These are phyloP conservation scores for Thecaphora frezii DNA, from an alignment of 1,284 basidiomycete genomes.

Conservation along the genomic window DNA sequence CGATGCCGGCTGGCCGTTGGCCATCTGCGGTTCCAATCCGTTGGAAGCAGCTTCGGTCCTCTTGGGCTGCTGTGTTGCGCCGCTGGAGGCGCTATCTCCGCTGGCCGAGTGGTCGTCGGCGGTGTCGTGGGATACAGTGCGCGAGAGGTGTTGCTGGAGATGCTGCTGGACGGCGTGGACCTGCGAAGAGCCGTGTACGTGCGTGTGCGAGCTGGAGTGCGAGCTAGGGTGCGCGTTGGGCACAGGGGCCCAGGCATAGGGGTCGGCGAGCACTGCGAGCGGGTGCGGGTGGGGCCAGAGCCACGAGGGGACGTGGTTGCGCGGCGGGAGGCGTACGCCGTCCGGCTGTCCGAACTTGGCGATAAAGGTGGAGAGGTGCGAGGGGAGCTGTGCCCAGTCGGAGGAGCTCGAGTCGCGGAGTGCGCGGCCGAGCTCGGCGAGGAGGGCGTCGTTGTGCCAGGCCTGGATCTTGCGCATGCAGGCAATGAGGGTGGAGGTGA, in stretches of 20 bases:
- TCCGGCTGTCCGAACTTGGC: constrained; percentile 51
- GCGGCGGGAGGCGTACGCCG: constrained; percentile 40
- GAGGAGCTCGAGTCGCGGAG: constrained; percentile 39
- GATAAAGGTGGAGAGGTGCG: constrained; percentile 43
- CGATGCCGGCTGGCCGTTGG: not conserved
- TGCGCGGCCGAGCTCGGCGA: constrained; percentile 44
- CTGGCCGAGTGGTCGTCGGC: not conserved
- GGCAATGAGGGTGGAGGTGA: constrained; percentile 48
- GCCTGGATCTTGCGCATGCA: constrained; percentile 54
- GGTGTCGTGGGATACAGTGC: not conserved
- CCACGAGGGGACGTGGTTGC: constrained; percentile 43
- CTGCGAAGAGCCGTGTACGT: not conserved
- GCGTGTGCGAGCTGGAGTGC: not conserved
- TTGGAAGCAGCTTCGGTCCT: not conserved
- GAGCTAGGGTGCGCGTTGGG: not conserved
- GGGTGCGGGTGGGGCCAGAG: constrained; percentile 40
- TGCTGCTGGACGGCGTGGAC: not conserved
- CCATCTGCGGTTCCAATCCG: too few relatives aligned
- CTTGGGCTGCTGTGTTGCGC: not conserved
- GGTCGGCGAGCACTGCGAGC: constrained; percentile 20
- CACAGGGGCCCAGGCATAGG: constrained; percentile 21
- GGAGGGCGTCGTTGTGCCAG: constrained; percentile 39
- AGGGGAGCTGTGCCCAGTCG: constrained; percentile 38
- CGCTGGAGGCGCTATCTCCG: not conserved
- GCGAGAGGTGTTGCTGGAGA: constrained; percentile 6